Conservation (phyloP, 352 stramenopile genomes). For the Globisporangium echinulatum region DNA sequence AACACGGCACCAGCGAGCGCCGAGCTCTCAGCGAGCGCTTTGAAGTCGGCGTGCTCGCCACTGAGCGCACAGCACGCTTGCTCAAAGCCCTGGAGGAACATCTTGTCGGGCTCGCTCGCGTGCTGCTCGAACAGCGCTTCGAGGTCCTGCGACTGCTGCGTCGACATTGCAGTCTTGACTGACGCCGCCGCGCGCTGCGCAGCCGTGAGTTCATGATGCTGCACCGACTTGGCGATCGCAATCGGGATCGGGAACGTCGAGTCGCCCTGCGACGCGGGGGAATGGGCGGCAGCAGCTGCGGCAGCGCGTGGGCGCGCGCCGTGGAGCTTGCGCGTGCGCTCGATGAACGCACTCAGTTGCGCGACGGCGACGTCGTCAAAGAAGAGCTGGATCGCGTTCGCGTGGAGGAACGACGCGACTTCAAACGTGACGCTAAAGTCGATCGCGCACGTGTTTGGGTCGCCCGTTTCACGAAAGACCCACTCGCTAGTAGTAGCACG, state of each 20-base stretch:
- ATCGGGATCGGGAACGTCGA: slow-evolving; percentile 4
- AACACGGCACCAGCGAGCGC: slow-evolving; percentile 67
- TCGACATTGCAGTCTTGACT: slow-evolving; percentile 45
- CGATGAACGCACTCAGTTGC: slow-evolving; percentile 80
- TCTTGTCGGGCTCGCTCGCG: slow-evolving; percentile 38
- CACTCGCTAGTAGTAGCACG: slow-evolving; percentile 39
- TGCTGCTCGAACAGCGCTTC: slow-evolving; percentile 46
- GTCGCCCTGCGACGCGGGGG: slow-evolving; percentile 1
- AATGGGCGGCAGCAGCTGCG: not conserved
- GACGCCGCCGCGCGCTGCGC: slow-evolving; percentile 16
- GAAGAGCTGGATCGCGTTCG: slow-evolving; percentile 78
- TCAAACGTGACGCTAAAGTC: slow-evolving; percentile 81
- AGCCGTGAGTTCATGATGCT: slow-evolving; percentile 4
- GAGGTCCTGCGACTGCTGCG: slow-evolving; percentile 47
- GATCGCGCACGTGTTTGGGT: slow-evolving; percentile 56
- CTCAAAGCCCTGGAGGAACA: slow-evolving; percentile 61
- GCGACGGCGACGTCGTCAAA: slow-evolving; percentile 80
- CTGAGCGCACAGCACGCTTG: slow-evolving; percentile 52
- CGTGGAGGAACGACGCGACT: slow-evolving; percentile 72
- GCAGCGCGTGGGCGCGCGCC: slow-evolving; percentile 16
- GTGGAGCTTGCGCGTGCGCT: slow-evolving; percentile 51
- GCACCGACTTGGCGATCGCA: not conserved
- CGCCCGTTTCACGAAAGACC: slow-evolving; percentile 43
- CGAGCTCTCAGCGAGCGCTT: slow-evolving; percentile 50
- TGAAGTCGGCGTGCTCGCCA: slow-evolving; percentile 53